phyloP scores from a whole-genome alignment of 345 rosid species.

The Murraya paniculata region DNA sequence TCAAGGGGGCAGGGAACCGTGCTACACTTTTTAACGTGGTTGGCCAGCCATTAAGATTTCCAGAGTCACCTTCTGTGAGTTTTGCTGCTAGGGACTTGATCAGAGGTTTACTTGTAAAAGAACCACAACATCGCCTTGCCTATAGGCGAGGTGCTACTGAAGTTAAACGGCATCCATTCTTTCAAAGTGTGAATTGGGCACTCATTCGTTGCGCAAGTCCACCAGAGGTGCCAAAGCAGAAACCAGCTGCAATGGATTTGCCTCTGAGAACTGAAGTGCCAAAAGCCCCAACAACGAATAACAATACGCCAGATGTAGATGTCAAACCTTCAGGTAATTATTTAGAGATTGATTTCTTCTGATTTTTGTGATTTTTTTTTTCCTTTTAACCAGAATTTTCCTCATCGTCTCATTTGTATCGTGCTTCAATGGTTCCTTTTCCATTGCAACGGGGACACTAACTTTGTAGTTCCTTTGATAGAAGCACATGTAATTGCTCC shows the following conservation, averaged over 20 bases:
- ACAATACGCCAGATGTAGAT: slow-evolving; percentile 26
- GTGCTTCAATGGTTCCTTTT: slow-evolving; percentile 23
- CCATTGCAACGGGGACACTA: slow-evolving; percentile 16
- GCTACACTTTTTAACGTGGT: slow-evolving; percentile 71
- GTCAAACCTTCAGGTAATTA: slow-evolving; percentile 60
- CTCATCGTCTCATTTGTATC: slow-evolving; percentile 4
- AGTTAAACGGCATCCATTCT: slow-evolving; percentile 81
- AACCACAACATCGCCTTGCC: slow-evolving; percentile 74
- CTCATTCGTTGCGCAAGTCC: slow-evolving; percentile 77
- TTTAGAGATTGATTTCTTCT: slow-evolving; percentile 80
- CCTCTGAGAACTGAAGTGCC: slow-evolving; percentile 25
- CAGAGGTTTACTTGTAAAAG: slow-evolving; percentile 74
- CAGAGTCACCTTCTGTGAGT: slow-evolving; percentile 72
- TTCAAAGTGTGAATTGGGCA: slow-evolving; percentile 82
- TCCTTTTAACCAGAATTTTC: slow-evolving; percentile 4
- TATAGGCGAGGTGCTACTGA: slow-evolving; percentile 81
- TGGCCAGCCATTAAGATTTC: slow-evolving; percentile 69
- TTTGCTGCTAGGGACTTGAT: slow-evolving; percentile 76
- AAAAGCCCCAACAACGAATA: slow-evolving; percentile 22
- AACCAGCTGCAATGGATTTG: slow-evolving; percentile 25
- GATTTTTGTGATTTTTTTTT: slow-evolving; percentile 26
- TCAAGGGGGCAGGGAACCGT: slow-evolving; percentile 65
- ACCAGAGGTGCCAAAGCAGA: slow-evolving; percentile 62
- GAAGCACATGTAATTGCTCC: slow-evolving; percentile 12
- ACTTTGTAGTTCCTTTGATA: slow-evolving; percentile 14